Conservation (phyloP, 352 stramenopile species). For the Saprolegnia diclina region DNA sequence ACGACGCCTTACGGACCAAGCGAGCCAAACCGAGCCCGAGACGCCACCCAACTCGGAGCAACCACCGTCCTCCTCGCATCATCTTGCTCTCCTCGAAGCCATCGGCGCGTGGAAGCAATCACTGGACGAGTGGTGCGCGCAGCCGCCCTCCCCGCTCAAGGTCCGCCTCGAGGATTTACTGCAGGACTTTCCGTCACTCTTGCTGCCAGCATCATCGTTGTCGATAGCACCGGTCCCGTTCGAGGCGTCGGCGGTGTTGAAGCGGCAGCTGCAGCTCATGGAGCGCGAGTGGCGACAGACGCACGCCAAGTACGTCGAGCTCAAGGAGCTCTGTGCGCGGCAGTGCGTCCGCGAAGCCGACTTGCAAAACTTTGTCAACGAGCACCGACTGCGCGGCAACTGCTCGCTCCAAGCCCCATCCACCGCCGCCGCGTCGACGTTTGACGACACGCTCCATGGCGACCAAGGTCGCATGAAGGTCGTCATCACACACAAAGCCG, state of each 20-base stretch:
- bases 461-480: conserved; percentile 13
- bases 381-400: conserved; percentile 65
- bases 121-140: conserved; percentile 25
- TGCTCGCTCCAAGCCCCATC: conserved; percentile 41
- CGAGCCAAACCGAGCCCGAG: not conserved
- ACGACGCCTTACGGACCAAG: not conserved
- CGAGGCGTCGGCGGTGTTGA: conserved; percentile 35
- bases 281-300: conserved; percentile 55
- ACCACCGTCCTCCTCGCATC: not conserved
- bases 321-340: conserved; percentile 68
- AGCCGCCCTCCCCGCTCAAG: conserved; percentile 35
- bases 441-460: not conserved
- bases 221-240: not conserved
- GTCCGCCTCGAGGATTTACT: conserved; percentile 15
- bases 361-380: conserved; percentile 77
- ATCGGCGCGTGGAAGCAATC: conserved; percentile 18
- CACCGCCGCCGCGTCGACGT: not conserved
- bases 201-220: not conserved
- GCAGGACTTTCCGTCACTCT: conserved; percentile 10
- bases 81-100: not conserved
- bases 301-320: conserved; percentile 60
- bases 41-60: not conserved
- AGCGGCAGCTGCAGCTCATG: conserved; percentile 47
- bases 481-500: conserved; percentile 27
- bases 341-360: conserved; percentile 71